These are phyloP conservation scores for Parmales sp. DNA, from an alignment of 108 stramenopile genomes.

Conservation along the genomic window DNA sequence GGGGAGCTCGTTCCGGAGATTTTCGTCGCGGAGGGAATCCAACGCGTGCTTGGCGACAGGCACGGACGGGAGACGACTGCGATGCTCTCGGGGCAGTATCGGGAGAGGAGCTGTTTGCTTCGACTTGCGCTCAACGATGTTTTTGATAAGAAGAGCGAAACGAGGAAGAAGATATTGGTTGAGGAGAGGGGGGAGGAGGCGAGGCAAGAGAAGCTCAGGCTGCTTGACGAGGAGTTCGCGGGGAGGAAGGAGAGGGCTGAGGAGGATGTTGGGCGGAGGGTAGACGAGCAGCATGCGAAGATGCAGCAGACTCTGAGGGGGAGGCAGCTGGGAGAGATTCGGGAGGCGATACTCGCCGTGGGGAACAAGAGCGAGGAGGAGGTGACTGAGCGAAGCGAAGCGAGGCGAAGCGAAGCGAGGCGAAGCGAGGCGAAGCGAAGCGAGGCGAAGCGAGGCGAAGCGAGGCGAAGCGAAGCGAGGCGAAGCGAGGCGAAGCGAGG, in stretches of 20 bases:
- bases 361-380: conserved; percentile 5
- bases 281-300: not conserved
- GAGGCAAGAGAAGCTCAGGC: not conserved
- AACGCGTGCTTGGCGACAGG: not conserved
- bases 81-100: not conserved
- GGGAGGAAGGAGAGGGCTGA: conserved; percentile 1
- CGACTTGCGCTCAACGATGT: not conserved
- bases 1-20: not conserved
- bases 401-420: too few relatives aligned
- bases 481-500: too few relatives aligned
- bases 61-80: conserved; percentile 3
- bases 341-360: not conserved
- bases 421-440: too few relatives aligned
- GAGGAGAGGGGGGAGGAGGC: not conserved
- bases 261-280: not conserved
- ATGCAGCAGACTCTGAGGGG: not conserved
- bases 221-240: not conserved
- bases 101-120: not conserved
- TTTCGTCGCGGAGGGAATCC: not conserved
- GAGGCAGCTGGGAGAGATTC: not conserved
- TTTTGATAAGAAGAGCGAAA: conserved; percentile 1
- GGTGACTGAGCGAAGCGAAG: too few relatives aligned
- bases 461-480: too few relatives aligned
- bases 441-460: too few relatives aligned
- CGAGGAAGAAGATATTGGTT: not conserved